These are phyloP conservation scores for Rubroboletus satanas DNA, from an alignment of 768 basidiomycete species.

Conservation along the genomic window DNA sequence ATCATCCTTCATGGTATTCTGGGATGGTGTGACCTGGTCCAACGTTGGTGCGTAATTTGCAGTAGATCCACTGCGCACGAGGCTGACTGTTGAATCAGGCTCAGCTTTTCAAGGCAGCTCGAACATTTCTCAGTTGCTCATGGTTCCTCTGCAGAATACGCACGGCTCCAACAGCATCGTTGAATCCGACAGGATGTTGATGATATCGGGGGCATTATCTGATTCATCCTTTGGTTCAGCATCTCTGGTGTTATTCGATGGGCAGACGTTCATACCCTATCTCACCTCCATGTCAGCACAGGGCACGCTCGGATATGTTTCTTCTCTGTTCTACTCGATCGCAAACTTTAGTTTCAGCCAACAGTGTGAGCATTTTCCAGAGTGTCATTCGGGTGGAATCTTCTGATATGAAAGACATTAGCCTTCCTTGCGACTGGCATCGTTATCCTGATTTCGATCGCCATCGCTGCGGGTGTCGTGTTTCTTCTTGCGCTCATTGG, in stretches of 20 bases:
- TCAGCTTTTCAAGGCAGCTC: conserved; percentile 53
- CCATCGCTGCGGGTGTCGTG: conserved; percentile 90
- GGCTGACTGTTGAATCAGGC: conserved; percentile 35
- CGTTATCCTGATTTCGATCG: conserved; percentile 96
- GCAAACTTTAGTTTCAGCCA: conserved; percentile 70
- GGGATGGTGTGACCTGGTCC: conserved; percentile 80
- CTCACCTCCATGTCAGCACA: conserved; percentile 61
- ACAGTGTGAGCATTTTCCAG: conserved; percentile 48
- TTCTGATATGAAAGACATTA: conserved; percentile 26
- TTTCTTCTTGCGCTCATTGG: conserved; percentile 83
- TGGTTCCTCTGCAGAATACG: conserved; percentile 85
- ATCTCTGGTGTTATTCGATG: conserved; percentile 87
- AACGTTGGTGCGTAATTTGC: conserved; percentile 46
- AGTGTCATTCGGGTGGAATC: background rate
- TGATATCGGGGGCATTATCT: conserved; percentile 77
- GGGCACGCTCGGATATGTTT: conserved; percentile 67
- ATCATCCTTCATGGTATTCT: conserved; percentile 72
- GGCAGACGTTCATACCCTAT: conserved; percentile 77
- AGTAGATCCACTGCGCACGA: background rate
- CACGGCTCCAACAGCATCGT: conserved; percentile 69
- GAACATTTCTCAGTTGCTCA: conserved; percentile 74
- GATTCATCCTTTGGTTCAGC: conserved; percentile 72
- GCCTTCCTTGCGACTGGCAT: conserved; percentile 89
- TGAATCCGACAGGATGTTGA: conserved; percentile 81
- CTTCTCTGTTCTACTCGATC: conserved; percentile 81